Evolutionary conservation across 2,329 filamentous ascomycete genomes (phyloP), one percentile per base, ranked within the genome.

Genomic region (Bipolaris gigantea): DNA sequence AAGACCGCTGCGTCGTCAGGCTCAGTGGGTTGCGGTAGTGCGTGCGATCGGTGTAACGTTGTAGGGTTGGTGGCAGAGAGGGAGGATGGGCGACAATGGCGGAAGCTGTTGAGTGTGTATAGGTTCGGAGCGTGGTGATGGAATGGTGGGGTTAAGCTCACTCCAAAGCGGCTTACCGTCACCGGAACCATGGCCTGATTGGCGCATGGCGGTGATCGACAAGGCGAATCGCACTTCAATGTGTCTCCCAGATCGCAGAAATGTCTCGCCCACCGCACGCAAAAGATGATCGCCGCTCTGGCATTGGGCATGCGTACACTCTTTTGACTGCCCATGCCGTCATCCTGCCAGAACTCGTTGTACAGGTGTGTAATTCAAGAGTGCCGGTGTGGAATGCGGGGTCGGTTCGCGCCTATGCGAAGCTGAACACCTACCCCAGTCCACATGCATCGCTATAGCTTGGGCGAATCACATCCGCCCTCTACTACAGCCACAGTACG

Each of bases 1-100:
- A 81, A 80, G 77, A 59, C 68, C 64, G 69, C 56, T 48, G 52
- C 63, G 52, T 61, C 55, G 58, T 63, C 56, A 55, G 52, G 61
- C 51, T 51, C 36, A 34, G 59, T 51, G 65, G 55, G 53, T 39
- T 56, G 55, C 51, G 41, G 32, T 56, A 55, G 32, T 36, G 35
- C 55, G 48, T 43, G 60, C 57, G 48, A 59, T 43, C 49, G 47
- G 50, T 44, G 48, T 44, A 13, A 54, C 51, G 53, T 23, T 45
- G 41, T 9, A 40, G 36, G 36, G n/a, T 34, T 48, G 43, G 49
- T 41, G 44, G 42, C 19, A 44, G 48, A 48, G 57, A 50, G 56
- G 57, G 48, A 46, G 54, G 53, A 48, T 38, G 59, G 59, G 59
- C 53, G 65, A 64, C 66, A 71, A 68, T 71, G 69, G 62, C 60